Conservation (phyloP, 208 protist genomes). For the Phytomonas serpens region DNA sequence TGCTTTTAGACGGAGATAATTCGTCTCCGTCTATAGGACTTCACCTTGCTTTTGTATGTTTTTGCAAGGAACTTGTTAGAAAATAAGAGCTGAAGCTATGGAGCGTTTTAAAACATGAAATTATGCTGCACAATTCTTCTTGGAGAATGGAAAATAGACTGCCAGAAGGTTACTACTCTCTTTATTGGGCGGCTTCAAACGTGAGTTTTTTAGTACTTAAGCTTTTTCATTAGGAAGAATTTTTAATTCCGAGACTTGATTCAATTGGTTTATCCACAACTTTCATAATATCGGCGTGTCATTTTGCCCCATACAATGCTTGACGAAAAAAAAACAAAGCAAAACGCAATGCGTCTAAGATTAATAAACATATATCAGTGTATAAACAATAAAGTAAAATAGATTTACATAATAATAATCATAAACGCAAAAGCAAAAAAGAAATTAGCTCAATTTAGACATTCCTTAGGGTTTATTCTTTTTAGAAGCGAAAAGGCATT, state of each 20-base stretch:
- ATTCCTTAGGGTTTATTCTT: neutral
- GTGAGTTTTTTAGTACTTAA: neutral
- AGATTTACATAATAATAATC: neutral
- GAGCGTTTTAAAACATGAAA: neutral
- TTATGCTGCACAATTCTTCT: neutral
- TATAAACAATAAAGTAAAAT: neutral
- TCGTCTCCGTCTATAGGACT: neutral
- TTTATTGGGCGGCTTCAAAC: neutral
- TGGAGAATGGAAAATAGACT: neutral
- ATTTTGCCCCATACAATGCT: neutral
- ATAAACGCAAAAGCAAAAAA: neutral
- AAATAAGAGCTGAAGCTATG: neutral
- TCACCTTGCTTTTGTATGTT: neutral
- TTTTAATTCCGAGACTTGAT: neutral
- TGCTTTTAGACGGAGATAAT: neutral
- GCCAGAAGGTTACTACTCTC: neutral
- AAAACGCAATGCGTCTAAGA: neutral
- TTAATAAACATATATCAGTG: neutral
- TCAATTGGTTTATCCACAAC: neutral
- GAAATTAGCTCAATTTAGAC: neutral
- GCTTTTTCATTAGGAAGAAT: neutral
- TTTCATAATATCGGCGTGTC: neutral
- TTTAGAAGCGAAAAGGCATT: neutral
- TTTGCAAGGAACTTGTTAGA: conserved; percentile 8
- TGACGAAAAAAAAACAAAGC: neutral